phyloP scores from a whole-genome alignment of 2,329 filamentous ascomycete genomes.

The Phaeomoniella chlamydospora region DNA sequence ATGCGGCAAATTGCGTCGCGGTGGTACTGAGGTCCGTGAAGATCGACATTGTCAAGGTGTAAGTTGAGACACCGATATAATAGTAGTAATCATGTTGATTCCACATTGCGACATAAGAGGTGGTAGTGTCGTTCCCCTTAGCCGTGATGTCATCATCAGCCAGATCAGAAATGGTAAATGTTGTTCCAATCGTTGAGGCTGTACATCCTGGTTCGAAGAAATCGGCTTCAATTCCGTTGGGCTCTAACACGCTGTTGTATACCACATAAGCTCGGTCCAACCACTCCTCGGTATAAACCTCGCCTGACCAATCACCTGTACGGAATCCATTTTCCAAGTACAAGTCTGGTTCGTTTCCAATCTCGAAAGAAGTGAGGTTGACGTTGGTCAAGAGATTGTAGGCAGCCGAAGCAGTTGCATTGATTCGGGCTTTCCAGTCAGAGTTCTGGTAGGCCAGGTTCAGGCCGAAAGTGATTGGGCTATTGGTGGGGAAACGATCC shows the following conservation, averaged over 20 bases:
- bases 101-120: slow-evolving; percentile 25
- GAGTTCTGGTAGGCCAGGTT: slow-evolving; percentile 32
- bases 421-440: slow-evolving; percentile 29
- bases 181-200: slow-evolving; percentile 35
- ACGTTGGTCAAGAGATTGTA: slow-evolving; percentile 8
- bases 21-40: slow-evolving; percentile 32
- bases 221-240: slow-evolving; percentile 21
- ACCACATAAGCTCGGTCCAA: slow-evolving; percentile 27
- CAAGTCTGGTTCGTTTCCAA: slow-evolving; percentile 16
- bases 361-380: slow-evolving; percentile 15
- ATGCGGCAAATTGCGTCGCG: slow-evolving; percentile 32
- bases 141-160: slow-evolving; percentile 23
- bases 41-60: slow-evolving; percentile 26
- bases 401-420: slow-evolving; percentile 19
- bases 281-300: slow-evolving; percentile 30
- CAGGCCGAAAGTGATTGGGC: slow-evolving; percentile 34
- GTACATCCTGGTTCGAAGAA: slow-evolving; percentile 36
- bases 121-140: slow-evolving; percentile 17
- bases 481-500: slow-evolving; percentile 34
- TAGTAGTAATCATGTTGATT: slow-evolving; percentile 42
- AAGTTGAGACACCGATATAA: slow-evolving; percentile 32
- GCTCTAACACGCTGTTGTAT: slow-evolving; percentile 29
- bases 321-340: slow-evolving; percentile 28
- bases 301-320: slow-evolving; percentile 26
- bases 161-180: slow-evolving; percentile 31